These are phyloP conservation scores for Alternaria viburni DNA, from an alignment of 2,329 filamentous ascomycete genomes.

Conservation along the genomic window DNA sequence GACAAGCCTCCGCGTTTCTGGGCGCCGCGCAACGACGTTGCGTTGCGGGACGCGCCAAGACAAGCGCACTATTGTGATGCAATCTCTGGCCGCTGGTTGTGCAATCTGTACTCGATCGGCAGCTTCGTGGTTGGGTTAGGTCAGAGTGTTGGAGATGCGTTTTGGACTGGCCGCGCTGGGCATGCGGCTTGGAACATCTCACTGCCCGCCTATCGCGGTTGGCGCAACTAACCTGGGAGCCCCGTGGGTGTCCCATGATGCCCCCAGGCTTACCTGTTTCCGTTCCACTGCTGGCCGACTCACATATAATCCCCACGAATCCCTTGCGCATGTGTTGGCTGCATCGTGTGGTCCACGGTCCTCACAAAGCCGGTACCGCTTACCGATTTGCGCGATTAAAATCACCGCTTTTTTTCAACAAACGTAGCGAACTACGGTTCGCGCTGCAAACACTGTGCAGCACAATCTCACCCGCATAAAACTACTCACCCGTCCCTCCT, in stretches of 20 bases:
- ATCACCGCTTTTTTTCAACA: slow-evolving; percentile 1
- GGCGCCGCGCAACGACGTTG: slow-evolving; percentile 16
- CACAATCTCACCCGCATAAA: neutral
- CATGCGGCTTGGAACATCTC: slow-evolving; percentile 11
- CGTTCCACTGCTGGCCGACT: neutral
- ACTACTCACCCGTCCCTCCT: neutral
- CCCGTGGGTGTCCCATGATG: slow-evolving; percentile 1
- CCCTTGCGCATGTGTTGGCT: neutral
- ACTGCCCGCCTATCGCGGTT: slow-evolving; percentile 12
- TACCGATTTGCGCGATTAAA: slow-evolving; percentile 7
- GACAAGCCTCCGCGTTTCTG: slow-evolving; percentile 22
- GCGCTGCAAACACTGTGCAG: slow-evolving; percentile 9
- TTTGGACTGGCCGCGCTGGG: slow-evolving; percentile 13
- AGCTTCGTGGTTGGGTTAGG: slow-evolving; percentile 1
- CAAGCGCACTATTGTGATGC: slow-evolving; percentile 4
- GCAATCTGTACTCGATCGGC: slow-evolving; percentile 9
- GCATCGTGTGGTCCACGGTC: neutral
- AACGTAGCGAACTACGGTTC: slow-evolving; percentile 7
- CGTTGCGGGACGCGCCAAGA: slow-evolving; percentile 11
- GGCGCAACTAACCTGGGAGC: slow-evolving; percentile 1
- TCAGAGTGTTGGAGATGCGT: slow-evolving; percentile 8
- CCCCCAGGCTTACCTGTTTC: slow-evolving; percentile 1
- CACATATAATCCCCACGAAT: slow-evolving; percentile 2
- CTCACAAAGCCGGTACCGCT: slow-evolving; percentile 14
- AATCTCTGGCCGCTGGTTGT: slow-evolving; percentile 2